These are phyloP conservation scores for Metschnikowia hibisci DNA, from an alignment of 805 yeast genomes.

Conservation along the genomic window DNA sequence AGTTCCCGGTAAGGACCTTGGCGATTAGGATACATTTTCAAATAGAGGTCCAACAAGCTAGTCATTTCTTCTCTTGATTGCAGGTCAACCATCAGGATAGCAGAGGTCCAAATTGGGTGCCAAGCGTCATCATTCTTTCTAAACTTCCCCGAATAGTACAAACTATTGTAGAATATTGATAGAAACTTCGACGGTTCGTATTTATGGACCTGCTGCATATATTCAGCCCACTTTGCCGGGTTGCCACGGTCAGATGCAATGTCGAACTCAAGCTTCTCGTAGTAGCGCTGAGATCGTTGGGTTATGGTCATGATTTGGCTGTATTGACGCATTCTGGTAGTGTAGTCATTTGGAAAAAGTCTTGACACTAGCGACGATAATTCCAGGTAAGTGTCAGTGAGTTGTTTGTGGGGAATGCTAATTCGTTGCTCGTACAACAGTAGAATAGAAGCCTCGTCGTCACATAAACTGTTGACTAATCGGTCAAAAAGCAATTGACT, in stretches of 20 bases:
- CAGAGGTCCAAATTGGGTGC: constrained; percentile 9
- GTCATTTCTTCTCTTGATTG: too few relatives aligned
- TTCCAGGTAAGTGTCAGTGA: constrained; percentile 38
- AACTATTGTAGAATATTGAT: constrained; percentile 26
- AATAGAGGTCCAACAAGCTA: background rate
- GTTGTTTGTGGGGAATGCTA: constrained; percentile 35
- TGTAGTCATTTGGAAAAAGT: constrained; percentile 27
- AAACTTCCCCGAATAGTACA: constrained; percentile 4
- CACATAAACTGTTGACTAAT: constrained; percentile 7
- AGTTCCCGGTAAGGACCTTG: constrained; percentile 1
- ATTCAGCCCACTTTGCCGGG: constrained; percentile 28
- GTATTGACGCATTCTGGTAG: constrained; percentile 33
- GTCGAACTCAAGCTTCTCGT: constrained; percentile 35
- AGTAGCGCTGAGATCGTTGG: constrained; percentile 22
- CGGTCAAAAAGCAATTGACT: constrained; percentile 22
- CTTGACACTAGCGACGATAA: constrained; percentile 40
- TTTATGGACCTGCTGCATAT: constrained; percentile 27
- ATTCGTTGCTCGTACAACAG: constrained; percentile 31
- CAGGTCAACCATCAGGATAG: background rate
- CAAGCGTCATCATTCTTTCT: constrained; percentile 7
- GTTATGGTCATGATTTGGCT: constrained; percentile 28
- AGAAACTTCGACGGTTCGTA: constrained; percentile 9
- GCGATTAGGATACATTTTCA: background rate
- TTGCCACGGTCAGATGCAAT: constrained; percentile 16
- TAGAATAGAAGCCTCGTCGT: constrained; percentile 15